These are phyloP conservation scores for Tolypocladium album DNA, from an alignment of 2,329 filamentous ascomycete genomes.

Conservation along the genomic window DNA sequence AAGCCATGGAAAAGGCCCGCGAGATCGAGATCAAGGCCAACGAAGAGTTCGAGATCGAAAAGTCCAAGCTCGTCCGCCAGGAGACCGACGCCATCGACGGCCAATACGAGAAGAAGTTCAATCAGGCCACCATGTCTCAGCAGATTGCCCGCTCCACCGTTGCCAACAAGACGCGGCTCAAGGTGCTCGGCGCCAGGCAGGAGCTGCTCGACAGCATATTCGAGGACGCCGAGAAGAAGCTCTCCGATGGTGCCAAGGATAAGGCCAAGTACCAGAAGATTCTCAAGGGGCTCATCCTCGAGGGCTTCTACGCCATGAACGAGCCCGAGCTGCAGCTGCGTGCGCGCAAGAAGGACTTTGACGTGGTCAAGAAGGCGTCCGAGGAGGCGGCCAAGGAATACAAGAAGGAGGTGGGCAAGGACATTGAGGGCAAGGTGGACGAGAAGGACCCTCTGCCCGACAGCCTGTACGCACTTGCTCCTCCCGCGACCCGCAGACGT, in stretches of 20 bases:
- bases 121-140: constrained; percentile 95
- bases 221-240: constrained; percentile 63
- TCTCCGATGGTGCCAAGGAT: constrained; percentile 55
- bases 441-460: constrained; percentile 72
- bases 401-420: constrained; percentile 64
- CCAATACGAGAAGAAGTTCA: constrained; percentile 97
- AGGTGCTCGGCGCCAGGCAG: constrained; percentile 78
- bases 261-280: constrained; percentile 63
- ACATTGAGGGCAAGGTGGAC: constrained; percentile 60
- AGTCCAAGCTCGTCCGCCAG: constrained; percentile 94
- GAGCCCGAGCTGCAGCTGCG: constrained; percentile 69
- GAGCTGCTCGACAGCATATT: constrained; percentile 87
- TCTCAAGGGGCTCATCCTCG: constrained; percentile 72
- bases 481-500: background rate
- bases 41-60: constrained; percentile 98
- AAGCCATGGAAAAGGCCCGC: constrained; percentile 90
- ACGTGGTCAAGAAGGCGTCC: constrained; percentile 65
- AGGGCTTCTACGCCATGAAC: constrained; percentile 80
- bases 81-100: constrained; percentile 89
- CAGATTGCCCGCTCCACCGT: constrained; percentile 96
- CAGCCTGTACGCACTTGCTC: constrained; percentile 57
- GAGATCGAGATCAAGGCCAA: constrained; percentile 98
- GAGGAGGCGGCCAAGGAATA: constrained; percentile 71
- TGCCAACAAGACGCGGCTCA: constrained; percentile 89
- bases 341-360: constrained; percentile 70